Evolutionary conservation across 306 rosid genomes (phyloP).

Genomic region (Pueraria montana): DNA sequence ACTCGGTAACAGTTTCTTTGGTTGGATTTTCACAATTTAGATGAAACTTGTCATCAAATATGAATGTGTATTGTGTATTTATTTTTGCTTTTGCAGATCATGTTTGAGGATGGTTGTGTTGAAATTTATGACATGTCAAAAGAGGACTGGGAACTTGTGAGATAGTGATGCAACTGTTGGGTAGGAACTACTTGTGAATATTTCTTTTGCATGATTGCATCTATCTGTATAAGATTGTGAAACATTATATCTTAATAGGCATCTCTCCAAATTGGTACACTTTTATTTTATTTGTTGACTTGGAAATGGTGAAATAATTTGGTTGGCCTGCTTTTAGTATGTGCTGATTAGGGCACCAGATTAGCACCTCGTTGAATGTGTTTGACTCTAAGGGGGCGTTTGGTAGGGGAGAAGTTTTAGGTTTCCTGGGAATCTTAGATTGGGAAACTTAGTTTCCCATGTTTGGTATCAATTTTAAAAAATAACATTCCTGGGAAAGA

Average conservation of each 20-base stretch:
- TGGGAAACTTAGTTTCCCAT: too few relatives aligned
- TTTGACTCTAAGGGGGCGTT: too few relatives aligned
- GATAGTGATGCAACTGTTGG: slow-evolving; percentile 54
- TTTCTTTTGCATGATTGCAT: slow-evolving; percentile 30
- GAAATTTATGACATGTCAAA: slow-evolving; percentile 81
- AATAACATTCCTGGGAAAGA: too few relatives aligned
- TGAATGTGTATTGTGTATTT: slow-evolving; percentile 32
- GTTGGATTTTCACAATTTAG: slow-evolving; percentile 37
- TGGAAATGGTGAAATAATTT: not conserved
- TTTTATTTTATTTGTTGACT: slow-evolving; percentile 7
- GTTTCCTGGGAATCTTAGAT: too few relatives aligned
- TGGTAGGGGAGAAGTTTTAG: too few relatives aligned
- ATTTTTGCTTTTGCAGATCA: slow-evolving; percentile 65
- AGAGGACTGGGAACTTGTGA: slow-evolving; percentile 84
- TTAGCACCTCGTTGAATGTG: not conserved
- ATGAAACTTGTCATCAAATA: slow-evolving; percentile 15
- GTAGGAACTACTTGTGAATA: slow-evolving; percentile 45
- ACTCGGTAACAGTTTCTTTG: slow-evolving; percentile 61
- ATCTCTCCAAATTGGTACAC: slow-evolving; percentile 7
- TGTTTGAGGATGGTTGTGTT: slow-evolving; percentile 79
- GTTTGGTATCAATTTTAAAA: too few relatives aligned
- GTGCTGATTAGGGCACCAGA: slow-evolving; percentile 10
- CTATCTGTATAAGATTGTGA: slow-evolving; percentile 33
- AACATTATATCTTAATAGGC: not conserved
- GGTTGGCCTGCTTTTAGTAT: not conserved